Evolutionary conservation across 768 basidiomycete species (phyloP), one percentile per base, ranked within the genome.

Genomic region (Termitomyces sp.): DNA sequence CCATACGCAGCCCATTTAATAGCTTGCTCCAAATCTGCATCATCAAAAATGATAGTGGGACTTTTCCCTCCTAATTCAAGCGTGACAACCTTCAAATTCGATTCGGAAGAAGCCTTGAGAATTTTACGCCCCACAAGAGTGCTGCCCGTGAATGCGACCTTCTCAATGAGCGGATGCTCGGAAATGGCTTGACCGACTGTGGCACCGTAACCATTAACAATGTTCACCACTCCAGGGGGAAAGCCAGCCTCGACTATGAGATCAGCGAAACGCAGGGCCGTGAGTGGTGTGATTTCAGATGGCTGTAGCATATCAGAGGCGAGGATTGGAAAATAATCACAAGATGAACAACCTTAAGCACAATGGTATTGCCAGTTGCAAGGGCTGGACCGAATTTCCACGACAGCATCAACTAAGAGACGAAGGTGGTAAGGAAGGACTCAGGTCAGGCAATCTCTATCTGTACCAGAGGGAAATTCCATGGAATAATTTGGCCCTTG

Each of bases 131-230:
- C 94, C 24, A 87, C 83, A 42, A 86, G 75, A 1, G 91, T 91
- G 59, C 87, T 89, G 3, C 93, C 93, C 0, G 94, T 96, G 76
- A 96, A 95, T 0, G 92, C 88, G 31, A 94, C 79, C 75, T 89
- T 89, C 60, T 83, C 80, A 63, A 91, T 73, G 13, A 64, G 73
- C 63, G 76, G 76, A 73, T 90, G 87, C 37, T 76, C 73, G 5
- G 78, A 67, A 57, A 91, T 83, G 31, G 88, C 86, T 41, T 85
- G 68, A 0, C 89, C 89, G 18, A 81, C 87, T 18, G 78, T 80
- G 34, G 56, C 46, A 0, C 88, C 89, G 60, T 82, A 81, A n/a
- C 88, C 90, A 9, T 78, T 76, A 44, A 91, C 68, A 59, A 88
- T 74, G 70, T 91, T 89, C 63, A 91, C 74, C 11, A 88, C 87